Percentiles rank a stretch among this genome's conserved stretches.
Evolutionary conservation across 495 filamentous ascomycete species (phyloP).

Genomic region (Podospora tetraspora): DNA sequence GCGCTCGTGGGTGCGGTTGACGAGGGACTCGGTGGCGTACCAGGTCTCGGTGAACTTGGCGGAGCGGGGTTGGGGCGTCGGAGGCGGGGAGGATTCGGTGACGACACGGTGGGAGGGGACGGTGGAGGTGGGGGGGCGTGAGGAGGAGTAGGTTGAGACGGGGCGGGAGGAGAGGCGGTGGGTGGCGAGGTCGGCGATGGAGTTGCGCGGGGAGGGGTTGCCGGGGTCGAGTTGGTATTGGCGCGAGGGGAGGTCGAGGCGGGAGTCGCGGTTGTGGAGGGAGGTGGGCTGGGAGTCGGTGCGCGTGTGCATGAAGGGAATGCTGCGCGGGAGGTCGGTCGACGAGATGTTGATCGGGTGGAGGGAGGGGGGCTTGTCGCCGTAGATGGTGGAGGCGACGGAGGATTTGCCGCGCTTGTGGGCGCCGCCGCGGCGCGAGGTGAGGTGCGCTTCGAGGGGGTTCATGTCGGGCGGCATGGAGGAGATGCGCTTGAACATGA

Average conservation of each 20-base stretch:
- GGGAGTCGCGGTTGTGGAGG: conserved; percentile 44
- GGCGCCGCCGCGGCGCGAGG: conserved; percentile 48
- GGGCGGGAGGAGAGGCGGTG: conserved; percentile 40
- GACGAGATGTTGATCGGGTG: conserved; percentile 35
- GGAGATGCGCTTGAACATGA: conserved; percentile 75
- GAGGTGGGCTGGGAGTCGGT: conserved; percentile 49
- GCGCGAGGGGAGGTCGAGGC: conserved; percentile 45
- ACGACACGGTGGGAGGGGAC: conserved; percentile 20
- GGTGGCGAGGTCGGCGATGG: conserved; percentile 32
- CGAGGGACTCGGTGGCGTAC: conserved; percentile 48
- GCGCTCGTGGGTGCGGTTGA: conserved; percentile 48
- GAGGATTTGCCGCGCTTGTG: conserved; percentile 75
- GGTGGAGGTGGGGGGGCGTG: conserved; percentile 9
- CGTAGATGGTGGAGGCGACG: conserved; percentile 46
- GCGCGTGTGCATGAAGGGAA: conserved; percentile 75
- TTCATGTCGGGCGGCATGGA: conserved; percentile 87
- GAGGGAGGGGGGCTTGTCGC: conserved; percentile 46
- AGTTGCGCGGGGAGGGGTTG: conserved; percentile 43
- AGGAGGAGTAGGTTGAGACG: conserved; percentile 16
- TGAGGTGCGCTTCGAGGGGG: conserved; percentile 79
- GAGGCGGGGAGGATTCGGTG: conserved; percentile 20
- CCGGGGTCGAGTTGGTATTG: conserved; percentile 44
- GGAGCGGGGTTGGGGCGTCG: conserved; percentile 43
- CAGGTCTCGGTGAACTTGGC: conserved; percentile 61
- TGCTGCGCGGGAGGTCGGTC: conserved; percentile 55